A percentile compares a stretch with the other conserved stretches of the same genome.
Conservation (phyloP, 768 basidiomycete species). For the Serendipita sp. region DNA sequence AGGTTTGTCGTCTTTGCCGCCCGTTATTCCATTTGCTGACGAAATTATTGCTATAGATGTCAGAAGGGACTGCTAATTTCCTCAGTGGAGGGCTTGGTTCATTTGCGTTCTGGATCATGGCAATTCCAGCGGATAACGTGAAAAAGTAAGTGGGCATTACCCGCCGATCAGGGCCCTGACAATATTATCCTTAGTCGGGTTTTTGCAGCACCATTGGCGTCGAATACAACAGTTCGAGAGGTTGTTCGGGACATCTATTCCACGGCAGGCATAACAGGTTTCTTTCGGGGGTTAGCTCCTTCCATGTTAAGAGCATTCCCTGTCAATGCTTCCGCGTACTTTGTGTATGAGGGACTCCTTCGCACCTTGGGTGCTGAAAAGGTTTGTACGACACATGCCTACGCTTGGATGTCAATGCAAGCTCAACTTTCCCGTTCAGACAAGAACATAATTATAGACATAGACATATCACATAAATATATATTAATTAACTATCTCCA, state of each 20-base stretch:
- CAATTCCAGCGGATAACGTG: slow-evolving; percentile 61
- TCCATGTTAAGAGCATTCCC: slow-evolving; percentile 60
- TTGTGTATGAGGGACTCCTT: slow-evolving; percentile 66
- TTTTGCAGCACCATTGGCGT: slow-evolving; percentile 1
- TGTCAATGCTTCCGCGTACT: slow-evolving; percentile 59
- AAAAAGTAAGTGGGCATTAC: slow-evolving; percentile 43
- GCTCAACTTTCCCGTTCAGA: background rate
- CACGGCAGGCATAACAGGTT: slow-evolving; percentile 37
- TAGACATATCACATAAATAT: too few relatives aligned
- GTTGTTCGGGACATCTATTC: slow-evolving; percentile 38
- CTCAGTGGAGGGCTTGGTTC: slow-evolving; percentile 46
- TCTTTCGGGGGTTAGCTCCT: slow-evolving; percentile 50
- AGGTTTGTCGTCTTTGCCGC: slow-evolving; percentile 23
- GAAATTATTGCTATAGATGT: slow-evolving; percentile 27
- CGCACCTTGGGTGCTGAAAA: slow-evolving; percentile 46
- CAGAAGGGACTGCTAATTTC: slow-evolving; percentile 44
- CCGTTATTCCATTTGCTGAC: background rate
- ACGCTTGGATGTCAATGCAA: background rate
- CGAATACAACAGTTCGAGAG: slow-evolving; percentile 28
- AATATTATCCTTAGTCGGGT: slow-evolving; percentile 7
- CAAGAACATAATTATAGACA: background rate
- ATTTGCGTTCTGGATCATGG: slow-evolving; percentile 50
- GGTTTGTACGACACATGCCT: slow-evolving; percentile 20
- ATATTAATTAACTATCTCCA: too few relatives aligned
- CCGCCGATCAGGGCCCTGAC: slow-evolving; percentile 1